Evolutionary conservation across 1,284 basidiomycete genomes (phyloP), one percentile per base, ranked within the genome.

Genomic region (Microbotryum scabiosae): DNA sequence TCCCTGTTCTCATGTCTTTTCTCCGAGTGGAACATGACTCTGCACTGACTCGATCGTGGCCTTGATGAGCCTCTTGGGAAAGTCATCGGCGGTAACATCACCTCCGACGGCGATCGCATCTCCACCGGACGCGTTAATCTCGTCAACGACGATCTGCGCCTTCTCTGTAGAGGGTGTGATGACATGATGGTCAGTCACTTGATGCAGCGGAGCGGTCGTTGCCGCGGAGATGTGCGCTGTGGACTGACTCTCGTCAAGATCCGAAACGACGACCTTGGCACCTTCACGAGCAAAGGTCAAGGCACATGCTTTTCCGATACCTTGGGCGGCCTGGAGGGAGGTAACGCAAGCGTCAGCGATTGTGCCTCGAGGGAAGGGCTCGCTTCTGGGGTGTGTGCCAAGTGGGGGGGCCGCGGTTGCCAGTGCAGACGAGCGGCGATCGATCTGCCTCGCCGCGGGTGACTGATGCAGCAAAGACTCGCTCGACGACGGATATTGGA

Each of bases 251-350:
- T 62, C 63, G 54, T 72, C 71, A 18, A 72, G 57, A 50, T 72
- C 88, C 79, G 84, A 84, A 55, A 86, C 84, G 65, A 91, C 87
- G 50, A 91, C 84, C 73, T 87, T 90, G 18, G 89, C 88, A 28
- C 89, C 89, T 72, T 91, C 88, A 67, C 83, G 84, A 7, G 88
- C 86, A 67, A 89, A 91, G 53, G 89, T 79, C 49, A 89, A 75
- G 4, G 88, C 88, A 47, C 82, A 79, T 52, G 85, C 83, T 47
- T 81, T 80, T 10, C 87, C 87, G 65, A 90, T 89, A 66, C 86
- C 87, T 82, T 88, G 86, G 25, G 85, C 87, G 70, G 85, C 85
- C 63, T 64, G 51, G 7, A 21, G 58, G 14, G 4, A 26, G 4
- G 8, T 9, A 28, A 25, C 10, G 36, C 9, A 28, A 16, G 21